phyloP scores from a whole-genome alignment of 2,329 filamentous ascomycete genomes.

The Penicillium griseofulvum region DNA sequence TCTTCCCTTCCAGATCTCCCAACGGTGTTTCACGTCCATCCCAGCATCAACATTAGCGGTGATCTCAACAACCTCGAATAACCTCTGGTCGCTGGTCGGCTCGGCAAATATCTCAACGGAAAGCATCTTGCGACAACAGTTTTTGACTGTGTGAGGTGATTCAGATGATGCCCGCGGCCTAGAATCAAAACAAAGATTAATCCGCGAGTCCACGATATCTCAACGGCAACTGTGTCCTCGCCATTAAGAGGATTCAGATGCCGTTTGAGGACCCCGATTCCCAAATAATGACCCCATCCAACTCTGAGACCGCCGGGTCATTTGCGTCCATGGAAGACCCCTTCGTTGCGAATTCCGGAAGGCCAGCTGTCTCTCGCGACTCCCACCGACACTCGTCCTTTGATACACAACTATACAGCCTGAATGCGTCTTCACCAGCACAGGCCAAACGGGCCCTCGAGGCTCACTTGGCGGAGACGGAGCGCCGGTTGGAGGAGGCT shows the following conservation, averaged over 20 bases:
- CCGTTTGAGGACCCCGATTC: conserved; percentile 12
- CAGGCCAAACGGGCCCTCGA: conserved; percentile 87
- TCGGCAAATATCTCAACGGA: conserved; percentile 13
- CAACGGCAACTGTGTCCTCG: conserved; percentile 25
- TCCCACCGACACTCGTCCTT: conserved; percentile 76
- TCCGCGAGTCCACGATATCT: conserved; percentile 23
- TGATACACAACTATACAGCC: conserved; percentile 73
- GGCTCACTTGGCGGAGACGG: conserved; percentile 88
- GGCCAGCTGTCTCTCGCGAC: conserved; percentile 41
- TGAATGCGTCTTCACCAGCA: conserved; percentile 77
- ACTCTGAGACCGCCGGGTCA: conserved; percentile 16
- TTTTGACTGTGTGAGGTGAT: conserved; percentile 13
- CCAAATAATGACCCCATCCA: conserved; percentile 17
- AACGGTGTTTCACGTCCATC: conserved; percentile 13
- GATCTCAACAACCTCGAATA: conserved; percentile 8
- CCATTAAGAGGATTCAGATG: conserved; percentile 20
- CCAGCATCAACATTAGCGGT: conserved; percentile 8
- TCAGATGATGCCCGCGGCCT: conserved; percentile 33
- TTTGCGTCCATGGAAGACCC: conserved; percentile 51
- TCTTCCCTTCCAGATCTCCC: conserved; percentile 10
- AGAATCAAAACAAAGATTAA: conserved; percentile 19
- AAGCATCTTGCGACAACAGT: conserved; percentile 6
- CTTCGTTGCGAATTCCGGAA: conserved; percentile 53
- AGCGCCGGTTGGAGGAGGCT: conserved; percentile 85
- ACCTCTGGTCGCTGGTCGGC: conserved; percentile 34